Evolutionary conservation across 2,329 filamentous ascomycete species (phyloP).

Genomic region (Arthrinium puccinioides): DNA sequence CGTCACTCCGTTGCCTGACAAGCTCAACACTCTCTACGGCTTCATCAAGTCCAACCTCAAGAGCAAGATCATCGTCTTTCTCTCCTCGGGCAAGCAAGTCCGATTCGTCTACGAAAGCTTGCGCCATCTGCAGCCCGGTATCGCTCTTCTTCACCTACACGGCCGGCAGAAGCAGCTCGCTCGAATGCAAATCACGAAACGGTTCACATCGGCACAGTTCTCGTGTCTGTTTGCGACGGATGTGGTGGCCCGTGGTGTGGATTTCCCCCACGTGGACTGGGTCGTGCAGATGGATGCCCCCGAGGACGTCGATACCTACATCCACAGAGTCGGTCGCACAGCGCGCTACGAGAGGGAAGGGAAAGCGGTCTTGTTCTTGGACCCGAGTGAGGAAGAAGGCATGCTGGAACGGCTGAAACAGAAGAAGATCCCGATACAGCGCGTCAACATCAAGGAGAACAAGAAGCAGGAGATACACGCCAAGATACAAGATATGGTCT

Average conservation of each 20-base stretch:
- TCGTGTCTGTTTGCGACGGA: conserved; percentile 93
- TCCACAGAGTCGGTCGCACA: conserved; percentile 89
- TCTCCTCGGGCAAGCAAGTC: conserved; percentile 94
- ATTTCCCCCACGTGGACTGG: conserved; percentile 96
- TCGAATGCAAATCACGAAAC: conserved; percentile 77
- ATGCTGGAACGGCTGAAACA: conserved; percentile 80
- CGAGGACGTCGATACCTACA: conserved; percentile 95
- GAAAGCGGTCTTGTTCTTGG: conserved; percentile 81
- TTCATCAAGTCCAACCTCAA: conserved; percentile 90
- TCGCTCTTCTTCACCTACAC: conserved; percentile 85
- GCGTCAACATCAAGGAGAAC: conserved; percentile 78
- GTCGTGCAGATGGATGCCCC: conserved; percentile 98
- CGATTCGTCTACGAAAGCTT: conserved; percentile 93
- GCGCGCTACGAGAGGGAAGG: conserved; percentile 89
- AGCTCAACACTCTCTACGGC: conserved; percentile 85
- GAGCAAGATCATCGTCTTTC: conserved; percentile 89
- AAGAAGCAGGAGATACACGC: conserved; percentile 83
- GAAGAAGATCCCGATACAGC: conserved; percentile 83
- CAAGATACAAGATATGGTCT: conserved; percentile 89
- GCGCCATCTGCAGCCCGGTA: conserved; percentile 87
- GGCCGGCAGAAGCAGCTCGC: conserved; percentile 90
- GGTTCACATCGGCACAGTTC: conserved; percentile 73
- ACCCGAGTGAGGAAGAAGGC: conserved; percentile 86
- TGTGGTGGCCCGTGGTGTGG: conserved; percentile 85
- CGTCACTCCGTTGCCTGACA: conserved; percentile 75